Conservation (phyloP, 2,329 filamentous ascomycete genomes). For the Thelonectria blattea region DNA sequence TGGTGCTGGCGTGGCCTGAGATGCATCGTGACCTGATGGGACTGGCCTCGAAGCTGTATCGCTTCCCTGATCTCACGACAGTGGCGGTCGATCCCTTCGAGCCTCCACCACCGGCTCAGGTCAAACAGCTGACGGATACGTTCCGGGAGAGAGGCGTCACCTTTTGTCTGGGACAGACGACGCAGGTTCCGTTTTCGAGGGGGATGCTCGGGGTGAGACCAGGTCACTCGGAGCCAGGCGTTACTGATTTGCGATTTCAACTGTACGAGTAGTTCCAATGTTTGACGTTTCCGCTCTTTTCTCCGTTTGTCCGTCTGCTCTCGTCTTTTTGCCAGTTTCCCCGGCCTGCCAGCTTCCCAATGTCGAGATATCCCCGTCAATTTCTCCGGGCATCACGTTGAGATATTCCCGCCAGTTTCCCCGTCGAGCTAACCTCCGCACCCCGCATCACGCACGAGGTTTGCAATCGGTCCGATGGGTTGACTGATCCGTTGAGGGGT, state of each 20-base stretch:
- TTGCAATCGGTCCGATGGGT: no score
- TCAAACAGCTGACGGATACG: slow-evolving; percentile 26
- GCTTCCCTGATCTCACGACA: slow-evolving; percentile 31
- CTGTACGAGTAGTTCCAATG: slow-evolving; percentile 23
- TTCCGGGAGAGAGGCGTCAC: slow-evolving; percentile 29
- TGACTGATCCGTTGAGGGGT: no score
- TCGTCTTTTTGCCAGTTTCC: neutral
- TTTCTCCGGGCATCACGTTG: neutral
- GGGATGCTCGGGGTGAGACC: slow-evolving; percentile 37
- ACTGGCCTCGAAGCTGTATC: slow-evolving; percentile 28
- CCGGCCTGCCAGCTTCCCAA: neutral
- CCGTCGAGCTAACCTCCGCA: neutral
- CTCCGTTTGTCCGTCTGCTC: no score
- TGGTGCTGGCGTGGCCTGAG: slow-evolving; percentile 38
- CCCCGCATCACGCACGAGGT: slow-evolving; percentile 12
- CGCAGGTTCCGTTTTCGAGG: slow-evolving; percentile 35
- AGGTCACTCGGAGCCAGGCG: slow-evolving; percentile 28
- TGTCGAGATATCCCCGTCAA: neutral
- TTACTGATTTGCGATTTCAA: slow-evolving; percentile 30
- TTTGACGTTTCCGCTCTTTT: neutral
- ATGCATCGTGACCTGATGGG: slow-evolving; percentile 36
- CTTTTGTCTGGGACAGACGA: slow-evolving; percentile 33
- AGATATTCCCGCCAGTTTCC: slow-evolving; percentile 1
- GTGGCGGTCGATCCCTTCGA: slow-evolving; percentile 38
- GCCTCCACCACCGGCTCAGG: slow-evolving; percentile 23